phyloP scores from a whole-genome alignment of 108 stramenopile species.

The Cafeteria roenbergensis region DNA sequence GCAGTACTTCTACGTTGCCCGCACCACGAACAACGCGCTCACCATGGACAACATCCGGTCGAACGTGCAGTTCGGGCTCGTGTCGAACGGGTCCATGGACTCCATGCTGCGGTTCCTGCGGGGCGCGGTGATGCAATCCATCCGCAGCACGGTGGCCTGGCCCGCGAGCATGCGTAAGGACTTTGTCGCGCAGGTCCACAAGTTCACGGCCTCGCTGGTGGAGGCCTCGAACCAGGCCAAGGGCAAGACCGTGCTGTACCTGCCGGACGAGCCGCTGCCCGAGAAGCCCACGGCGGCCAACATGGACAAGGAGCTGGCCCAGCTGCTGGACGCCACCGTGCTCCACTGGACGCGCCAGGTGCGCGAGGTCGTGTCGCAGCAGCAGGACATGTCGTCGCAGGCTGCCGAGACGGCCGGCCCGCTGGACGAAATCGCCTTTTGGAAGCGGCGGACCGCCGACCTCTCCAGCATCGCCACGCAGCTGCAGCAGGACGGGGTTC shows the following conservation, averaged over 20 bases:
- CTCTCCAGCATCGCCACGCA: constrained; percentile 47
- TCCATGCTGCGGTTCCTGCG: constrained; percentile 37
- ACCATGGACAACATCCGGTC: constrained; percentile 15
- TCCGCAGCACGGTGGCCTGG: constrained; percentile 12
- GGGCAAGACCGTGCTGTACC: constrained; percentile 51
- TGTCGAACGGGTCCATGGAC: constrained; percentile 26
- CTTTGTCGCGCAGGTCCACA: constrained; percentile 42
- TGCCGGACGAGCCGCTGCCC: constrained; percentile 30
- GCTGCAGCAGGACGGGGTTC: constrained; percentile 38
- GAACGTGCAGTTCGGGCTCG: constrained; percentile 30
- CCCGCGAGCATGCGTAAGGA: constrained; percentile 45
- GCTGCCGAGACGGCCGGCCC: constrained; percentile 42
- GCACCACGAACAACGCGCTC: constrained; percentile 11
- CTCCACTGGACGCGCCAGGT: constrained; percentile 59
- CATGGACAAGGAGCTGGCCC: constrained; percentile 41
- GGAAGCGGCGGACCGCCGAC: constrained; percentile 41
- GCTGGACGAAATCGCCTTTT: constrained; percentile 52
- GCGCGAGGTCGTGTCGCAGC: constrained; percentile 33
- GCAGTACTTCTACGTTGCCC: constrained; percentile 18
- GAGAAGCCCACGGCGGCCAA: constrained; percentile 22
- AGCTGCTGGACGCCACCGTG: constrained; percentile 46
- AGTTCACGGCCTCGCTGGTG: constrained; percentile 51
- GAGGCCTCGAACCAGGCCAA: constrained; percentile 30
- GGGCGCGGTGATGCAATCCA: constrained; percentile 29
- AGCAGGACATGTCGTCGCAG: constrained; percentile 26